Evolutionary conservation across 768 basidiomycete species (phyloP), one percentile per base, ranked within the genome.

Genomic region (Lactifluus rugatus): DNA sequence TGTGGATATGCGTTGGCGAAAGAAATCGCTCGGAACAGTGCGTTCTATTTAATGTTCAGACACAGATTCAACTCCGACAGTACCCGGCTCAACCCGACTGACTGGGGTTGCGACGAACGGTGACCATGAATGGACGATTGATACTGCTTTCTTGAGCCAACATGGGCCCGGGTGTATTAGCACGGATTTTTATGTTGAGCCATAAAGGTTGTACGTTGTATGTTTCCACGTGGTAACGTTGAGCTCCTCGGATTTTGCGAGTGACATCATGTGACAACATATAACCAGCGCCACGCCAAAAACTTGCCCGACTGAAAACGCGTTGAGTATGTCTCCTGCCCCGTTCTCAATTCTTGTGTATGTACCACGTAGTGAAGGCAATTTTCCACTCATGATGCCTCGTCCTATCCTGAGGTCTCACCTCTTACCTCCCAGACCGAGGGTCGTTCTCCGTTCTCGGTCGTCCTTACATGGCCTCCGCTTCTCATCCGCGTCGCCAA

Each of bases 21-120:
- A 26, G 31, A 45, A 54, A 13, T 54, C 23, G 34, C 14, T 54
- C 31, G 28, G 42, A 54, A 49, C 28, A 25, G 41, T 11, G 51
- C 6, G 26, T 19, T 8, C 21, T 32, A 19, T 26, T 54, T 34
- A n/a, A 32, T 7, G 54, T 62, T 62, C 21, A 60, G 36, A 54
- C 58, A 46, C 61, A 42, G 61, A 54, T n/a, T 21, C 2, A 60
- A 60, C 61, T 62, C 61, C 61, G 61, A 52, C 53, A 8, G 23
- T 14, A 42, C 42, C 52, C 61, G 58, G 47, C 32, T 45, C 9
- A 19, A 34, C 41, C 39, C 47, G 48, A 47, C 6, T 26, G 28
- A 26, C 19, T 32, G 37, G 9, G 3, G 34, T 34, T 11, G 34
- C 13, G 2, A 11, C 11, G 34, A 34, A 34, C 34, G 34, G 34